Percentiles rank a stretch among this genome's conserved stretches.
These are phyloP conservation scores for Avena atlantica DNA, from an alignment of 176 grass and related monocot species.

Conservation along the genomic window DNA sequence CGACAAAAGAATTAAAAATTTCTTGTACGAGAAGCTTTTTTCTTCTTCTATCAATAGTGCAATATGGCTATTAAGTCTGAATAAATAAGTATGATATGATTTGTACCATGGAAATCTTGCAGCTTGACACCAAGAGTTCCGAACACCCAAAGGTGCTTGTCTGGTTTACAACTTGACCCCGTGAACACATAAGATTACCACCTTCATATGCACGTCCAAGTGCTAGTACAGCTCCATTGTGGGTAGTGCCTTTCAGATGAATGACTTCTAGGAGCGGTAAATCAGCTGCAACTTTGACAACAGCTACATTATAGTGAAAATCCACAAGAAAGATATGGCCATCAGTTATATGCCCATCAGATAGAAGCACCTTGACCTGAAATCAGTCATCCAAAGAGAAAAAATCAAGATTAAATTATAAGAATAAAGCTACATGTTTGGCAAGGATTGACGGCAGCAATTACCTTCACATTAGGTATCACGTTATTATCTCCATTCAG, in stretches of 20 bases:
- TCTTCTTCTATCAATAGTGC: neutral
- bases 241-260: neutral
- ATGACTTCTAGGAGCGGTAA: too few relatives aligned
- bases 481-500: slow-evolving; percentile 2
- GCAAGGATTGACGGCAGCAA: neutral
- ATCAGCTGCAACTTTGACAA: too few relatives aligned
- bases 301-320: too few relatives aligned
- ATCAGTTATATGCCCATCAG: neutral
- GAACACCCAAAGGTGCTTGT: neutral
- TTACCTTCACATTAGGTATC: slow-evolving; percentile 14
- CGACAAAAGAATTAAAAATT: neutral
- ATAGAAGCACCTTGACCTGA: slow-evolving; percentile 8
- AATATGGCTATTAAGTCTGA: neutral
- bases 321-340: too few relatives aligned
- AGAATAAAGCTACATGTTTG: neutral
- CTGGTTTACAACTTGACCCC: slow-evolving; percentile 1
- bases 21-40: neutral
- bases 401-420: neutral
- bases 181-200: neutral
- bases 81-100: neutral
- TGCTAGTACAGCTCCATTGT: neutral
- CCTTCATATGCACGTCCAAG: slow-evolving; percentile 19
- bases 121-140: slow-evolving; percentile 24
- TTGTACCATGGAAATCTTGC: neutral
- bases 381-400: neutral